These are phyloP conservation scores for Phytophthora cryptogea DNA, from an alignment of 352 stramenopile genomes.

Conservation along the genomic window DNA sequence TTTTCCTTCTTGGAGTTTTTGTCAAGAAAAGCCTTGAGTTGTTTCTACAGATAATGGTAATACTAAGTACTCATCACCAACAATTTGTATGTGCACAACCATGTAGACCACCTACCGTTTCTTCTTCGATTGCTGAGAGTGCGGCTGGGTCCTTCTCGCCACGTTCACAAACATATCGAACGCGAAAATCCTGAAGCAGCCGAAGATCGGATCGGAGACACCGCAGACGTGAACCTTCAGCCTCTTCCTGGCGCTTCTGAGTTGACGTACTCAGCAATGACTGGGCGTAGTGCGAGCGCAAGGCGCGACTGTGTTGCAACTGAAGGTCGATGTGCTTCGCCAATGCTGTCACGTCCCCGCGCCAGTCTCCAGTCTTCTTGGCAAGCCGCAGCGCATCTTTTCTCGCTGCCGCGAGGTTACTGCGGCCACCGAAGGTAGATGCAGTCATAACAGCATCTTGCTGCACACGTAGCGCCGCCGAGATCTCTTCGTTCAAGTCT, in stretches of 20 bases:
- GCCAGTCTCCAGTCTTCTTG: slow-evolving; percentile 68
- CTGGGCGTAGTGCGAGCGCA: slow-evolving; percentile 62
- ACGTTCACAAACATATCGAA: slow-evolving; percentile 40
- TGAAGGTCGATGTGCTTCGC: slow-evolving; percentile 79
- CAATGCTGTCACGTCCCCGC: slow-evolving; percentile 68
- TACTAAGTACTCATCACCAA: not conserved
- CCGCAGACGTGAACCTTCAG: slow-evolving; percentile 55
- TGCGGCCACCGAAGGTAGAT: slow-evolving; percentile 15
- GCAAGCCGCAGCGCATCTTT: slow-evolving; percentile 55
- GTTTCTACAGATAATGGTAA: slow-evolving; percentile 33
- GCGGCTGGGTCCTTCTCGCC: slow-evolving; percentile 21
- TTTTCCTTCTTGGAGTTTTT: slow-evolving; percentile 71
- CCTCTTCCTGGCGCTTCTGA: slow-evolving; percentile 53
- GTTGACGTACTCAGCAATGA: slow-evolving; percentile 48
- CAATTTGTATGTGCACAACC: not conserved
- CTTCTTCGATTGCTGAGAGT: slow-evolving; percentile 33
- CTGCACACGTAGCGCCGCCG: slow-evolving; percentile 51
- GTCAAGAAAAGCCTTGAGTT: slow-evolving; percentile 63
- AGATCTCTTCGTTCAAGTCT: slow-evolving; percentile 72
- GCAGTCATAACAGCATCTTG: slow-evolving; percentile 47
- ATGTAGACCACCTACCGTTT: slow-evolving; percentile 33
- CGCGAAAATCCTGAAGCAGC: slow-evolving; percentile 65
- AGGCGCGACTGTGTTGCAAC: slow-evolving; percentile 65
- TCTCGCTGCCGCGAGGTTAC: slow-evolving; percentile 30
- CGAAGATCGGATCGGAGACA: slow-evolving; percentile 64